Conservation (phyloP, 331 rosid species). For the Telfairia occidentalis region DNA sequence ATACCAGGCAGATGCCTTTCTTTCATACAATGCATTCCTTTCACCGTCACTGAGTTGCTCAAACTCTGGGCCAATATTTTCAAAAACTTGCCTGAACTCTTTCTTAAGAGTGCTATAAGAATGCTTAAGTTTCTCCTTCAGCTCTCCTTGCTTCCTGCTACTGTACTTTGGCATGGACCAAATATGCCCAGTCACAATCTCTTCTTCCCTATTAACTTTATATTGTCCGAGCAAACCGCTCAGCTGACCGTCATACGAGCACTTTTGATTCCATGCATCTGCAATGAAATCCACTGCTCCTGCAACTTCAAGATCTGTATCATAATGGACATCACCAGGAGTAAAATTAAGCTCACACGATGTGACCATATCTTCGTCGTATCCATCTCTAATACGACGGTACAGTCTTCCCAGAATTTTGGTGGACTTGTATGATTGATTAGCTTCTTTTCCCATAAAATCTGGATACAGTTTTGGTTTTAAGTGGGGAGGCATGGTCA, state of each 20-base stretch:
- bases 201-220: conserved; percentile 75
- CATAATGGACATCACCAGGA: conserved; percentile 39
- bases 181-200: conserved; percentile 71
- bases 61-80: conserved; percentile 30
- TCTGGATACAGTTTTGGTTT: conserved; percentile 86
- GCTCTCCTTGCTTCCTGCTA: conserved; percentile 79
- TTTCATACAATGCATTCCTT: conserved; percentile 46
- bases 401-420: conserved; percentile 75
- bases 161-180: conserved; percentile 89
- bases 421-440: conserved; percentile 55
- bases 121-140: conserved; percentile 81
- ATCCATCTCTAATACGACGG: conserved; percentile 42
- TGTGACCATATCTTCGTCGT: conserved; percentile 33
- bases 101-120: conserved; percentile 59
- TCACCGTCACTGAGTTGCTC: conserved; percentile 49
- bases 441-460: conserved; percentile 72
- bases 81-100: conserved; percentile 64
- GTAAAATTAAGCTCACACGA: conserved; percentile 21
- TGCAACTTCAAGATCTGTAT: conserved; percentile 41
- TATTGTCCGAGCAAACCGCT: conserved; percentile 60
- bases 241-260: conserved; percentile 65
- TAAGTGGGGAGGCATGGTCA: conserved; percentile 41
- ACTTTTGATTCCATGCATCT: conserved; percentile 61
- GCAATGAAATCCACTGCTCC: conserved; percentile 45
- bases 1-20: conserved; percentile 85